Conservation (phyloP, 805 yeast species). For the Sporopachydermia quercuum region DNA sequence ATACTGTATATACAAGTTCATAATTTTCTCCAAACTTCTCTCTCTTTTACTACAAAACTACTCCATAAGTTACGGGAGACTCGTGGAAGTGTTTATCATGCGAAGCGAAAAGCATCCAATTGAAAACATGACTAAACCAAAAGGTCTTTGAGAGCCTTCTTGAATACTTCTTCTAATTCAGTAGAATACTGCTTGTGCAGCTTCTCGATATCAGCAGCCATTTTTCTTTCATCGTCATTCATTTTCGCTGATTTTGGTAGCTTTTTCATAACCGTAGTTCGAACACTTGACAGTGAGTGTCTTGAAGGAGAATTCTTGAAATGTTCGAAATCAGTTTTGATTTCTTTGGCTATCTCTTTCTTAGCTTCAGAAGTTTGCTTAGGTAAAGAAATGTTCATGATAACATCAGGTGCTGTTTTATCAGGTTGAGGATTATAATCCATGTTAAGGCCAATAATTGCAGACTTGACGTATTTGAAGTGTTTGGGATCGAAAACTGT, state of each 20-base stretch:
- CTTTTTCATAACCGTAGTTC: conserved; percentile 43
- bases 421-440: conserved; percentile 74
- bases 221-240: conserved; percentile 37
- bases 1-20: too few species aligned
- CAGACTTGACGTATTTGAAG: conserved; percentile 51
- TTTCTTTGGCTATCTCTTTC: conserved; percentile 36
- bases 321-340: conserved; percentile 54
- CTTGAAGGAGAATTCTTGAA: conserved; percentile 36
- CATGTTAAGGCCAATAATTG: conserved; percentile 52
- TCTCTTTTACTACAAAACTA: too few species aligned
- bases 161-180: conserved; percentile 40
- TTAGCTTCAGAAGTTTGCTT: conserved; percentile 57
- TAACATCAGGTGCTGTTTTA: conserved; percentile 47
- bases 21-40: too few species aligned
- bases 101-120: too few species aligned
- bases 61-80: too few species aligned
- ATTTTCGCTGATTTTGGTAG: conserved; percentile 36
- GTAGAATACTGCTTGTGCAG: conserved; percentile 49
- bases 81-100: too few species aligned
- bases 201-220: conserved; percentile 49
- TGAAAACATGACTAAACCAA: too few species aligned
- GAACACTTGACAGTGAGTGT: conserved; percentile 37
- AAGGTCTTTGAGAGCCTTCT: conserved; percentile 15
- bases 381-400: conserved; percentile 60
- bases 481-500: conserved; percentile 79